These are phyloP conservation scores for Calonectria multiphialidica DNA, from an alignment of 2,329 filamentous ascomycete species.

Conservation along the genomic window DNA sequence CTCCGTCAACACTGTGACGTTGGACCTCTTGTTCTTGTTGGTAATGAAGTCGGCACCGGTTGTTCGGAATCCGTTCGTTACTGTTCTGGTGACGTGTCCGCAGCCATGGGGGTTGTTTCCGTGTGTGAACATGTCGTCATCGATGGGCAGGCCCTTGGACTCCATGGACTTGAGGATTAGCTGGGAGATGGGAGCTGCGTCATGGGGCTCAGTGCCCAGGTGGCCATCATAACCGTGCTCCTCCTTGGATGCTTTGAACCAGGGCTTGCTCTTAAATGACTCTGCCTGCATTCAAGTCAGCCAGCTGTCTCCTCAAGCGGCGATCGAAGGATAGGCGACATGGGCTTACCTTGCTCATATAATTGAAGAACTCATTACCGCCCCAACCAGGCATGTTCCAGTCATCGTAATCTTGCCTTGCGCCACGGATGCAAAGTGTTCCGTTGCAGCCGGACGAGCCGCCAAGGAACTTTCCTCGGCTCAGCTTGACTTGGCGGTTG, in stretches of 20 bases:
- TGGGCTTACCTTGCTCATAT: constrained; percentile 63
- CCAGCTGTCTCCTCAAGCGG: background rate
- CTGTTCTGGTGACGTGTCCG: constrained; percentile 65
- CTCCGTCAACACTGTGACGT: constrained; percentile 61
- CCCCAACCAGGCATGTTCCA: constrained; percentile 68
- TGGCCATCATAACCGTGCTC: constrained; percentile 65
- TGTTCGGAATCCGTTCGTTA: constrained; percentile 63
- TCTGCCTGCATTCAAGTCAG: constrained; percentile 54
- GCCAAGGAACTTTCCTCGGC: constrained; percentile 61
- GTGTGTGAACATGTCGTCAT: constrained; percentile 69
- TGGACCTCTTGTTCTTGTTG: constrained; percentile 51
- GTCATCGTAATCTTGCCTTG: constrained; percentile 64
- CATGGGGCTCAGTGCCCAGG: constrained; percentile 68
- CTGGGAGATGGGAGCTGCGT: constrained; percentile 69
- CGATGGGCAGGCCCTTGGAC: constrained; percentile 64
- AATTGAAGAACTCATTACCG: constrained; percentile 67
- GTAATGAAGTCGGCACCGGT: constrained; percentile 67
- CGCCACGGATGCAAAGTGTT: constrained; percentile 62
- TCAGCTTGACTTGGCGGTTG: constrained; percentile 58
- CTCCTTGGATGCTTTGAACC: constrained; percentile 62
- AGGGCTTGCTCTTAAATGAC: constrained; percentile 68
- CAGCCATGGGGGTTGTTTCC: constrained; percentile 65
- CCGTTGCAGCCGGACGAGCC: constrained; percentile 63
- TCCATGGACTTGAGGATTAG: constrained; percentile 66
- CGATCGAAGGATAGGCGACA: background rate